Percentiles rank a stretch among this genome's conserved stretches.
Evolutionary conservation across 2,329 filamentous ascomycete genomes (phyloP).

Genomic region (Didymella segeticola): DNA sequence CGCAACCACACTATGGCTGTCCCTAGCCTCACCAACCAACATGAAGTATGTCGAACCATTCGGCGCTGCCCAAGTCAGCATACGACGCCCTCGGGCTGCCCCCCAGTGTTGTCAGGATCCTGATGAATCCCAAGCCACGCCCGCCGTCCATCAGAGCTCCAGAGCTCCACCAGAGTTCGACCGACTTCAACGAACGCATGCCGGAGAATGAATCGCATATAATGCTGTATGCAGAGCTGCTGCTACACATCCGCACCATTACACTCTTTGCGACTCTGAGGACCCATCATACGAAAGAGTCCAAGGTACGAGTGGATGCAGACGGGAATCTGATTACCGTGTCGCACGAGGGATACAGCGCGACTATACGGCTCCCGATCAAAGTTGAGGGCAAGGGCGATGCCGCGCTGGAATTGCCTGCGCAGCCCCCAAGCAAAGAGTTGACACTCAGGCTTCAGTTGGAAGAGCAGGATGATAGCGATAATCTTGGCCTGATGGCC

Average conservation of each 20-base stretch:
- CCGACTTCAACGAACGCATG: conserved; percentile 31
- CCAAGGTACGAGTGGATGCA: conserved; percentile 53
- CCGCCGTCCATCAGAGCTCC: conserved; percentile 35
- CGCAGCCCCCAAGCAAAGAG: conserved; percentile 54
- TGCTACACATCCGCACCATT: conserved; percentile 66
- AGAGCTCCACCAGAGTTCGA: conserved; percentile 40
- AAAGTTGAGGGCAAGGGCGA: conserved; percentile 52
- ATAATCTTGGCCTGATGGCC: conserved; percentile 38
- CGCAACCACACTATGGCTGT: conserved; percentile 28
- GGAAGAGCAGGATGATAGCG: conserved; percentile 50
- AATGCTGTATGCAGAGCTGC: conserved; percentile 64
- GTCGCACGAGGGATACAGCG: conserved; percentile 54
- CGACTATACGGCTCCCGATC: conserved; percentile 56
- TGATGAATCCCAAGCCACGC: conserved; percentile 42
- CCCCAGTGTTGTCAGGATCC: conserved; percentile 37
- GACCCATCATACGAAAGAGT: conserved; percentile 52
- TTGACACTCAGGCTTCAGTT: conserved; percentile 63
- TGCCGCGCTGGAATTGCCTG: conserved; percentile 59
- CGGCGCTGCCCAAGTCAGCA: conserved; percentile 44
- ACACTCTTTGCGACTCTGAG: conserved; percentile 63
- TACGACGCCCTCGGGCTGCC: conserved; percentile 45
- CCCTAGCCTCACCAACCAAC: conserved; percentile 26
- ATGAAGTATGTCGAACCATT: conserved; percentile 39
- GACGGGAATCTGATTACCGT: conserved; percentile 54
- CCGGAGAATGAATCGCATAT: conserved; percentile 42